Conservation (phyloP, 371 early-diverging fungal species). For the Chytridium lagenaria region DNA sequence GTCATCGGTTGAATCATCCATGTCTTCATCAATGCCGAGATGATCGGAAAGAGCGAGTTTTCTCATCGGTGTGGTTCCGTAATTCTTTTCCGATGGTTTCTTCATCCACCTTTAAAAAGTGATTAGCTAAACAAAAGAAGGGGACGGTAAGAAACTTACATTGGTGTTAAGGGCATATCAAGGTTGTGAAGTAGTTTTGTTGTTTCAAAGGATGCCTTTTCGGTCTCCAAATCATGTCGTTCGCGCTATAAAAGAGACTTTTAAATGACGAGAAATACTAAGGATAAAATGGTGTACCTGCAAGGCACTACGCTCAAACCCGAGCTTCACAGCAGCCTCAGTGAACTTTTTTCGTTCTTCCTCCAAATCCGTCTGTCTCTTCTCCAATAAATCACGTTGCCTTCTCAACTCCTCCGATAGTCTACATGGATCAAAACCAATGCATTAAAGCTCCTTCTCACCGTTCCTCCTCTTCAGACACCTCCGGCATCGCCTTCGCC, state of each 20-base stretch:
- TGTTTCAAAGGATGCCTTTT: constrained; percentile 7
- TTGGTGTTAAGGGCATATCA: neutral
- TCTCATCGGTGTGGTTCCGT: neutral
- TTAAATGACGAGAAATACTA: too few species aligned
- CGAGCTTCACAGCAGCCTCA: constrained; percentile 64
- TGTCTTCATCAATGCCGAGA: too few species aligned
- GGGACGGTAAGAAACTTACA: too few species aligned
- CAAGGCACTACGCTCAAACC: constrained; percentile 53
- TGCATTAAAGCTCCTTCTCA: too few species aligned
- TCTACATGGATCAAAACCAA: neutral
- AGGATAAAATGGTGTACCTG: too few species aligned
- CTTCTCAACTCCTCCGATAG: constrained; percentile 30
- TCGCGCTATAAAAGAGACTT: too few species aligned
- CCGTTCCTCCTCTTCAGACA: too few species aligned
- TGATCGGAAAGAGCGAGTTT: neutral
- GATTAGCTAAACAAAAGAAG: too few species aligned
- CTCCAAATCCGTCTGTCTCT: constrained; percentile 57
- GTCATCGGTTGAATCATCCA: neutral
- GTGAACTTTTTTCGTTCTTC: constrained; percentile 63
- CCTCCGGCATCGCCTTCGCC: too few species aligned
- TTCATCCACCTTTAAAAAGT: neutral
- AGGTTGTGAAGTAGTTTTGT: neutral
- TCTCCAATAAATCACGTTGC: constrained; percentile 45
- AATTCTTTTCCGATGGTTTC: neutral
- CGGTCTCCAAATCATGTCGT: constrained; percentile 2